Conservation (phyloP, 768 basidiomycete species). For the Lactifluus pinguis region DNA sequence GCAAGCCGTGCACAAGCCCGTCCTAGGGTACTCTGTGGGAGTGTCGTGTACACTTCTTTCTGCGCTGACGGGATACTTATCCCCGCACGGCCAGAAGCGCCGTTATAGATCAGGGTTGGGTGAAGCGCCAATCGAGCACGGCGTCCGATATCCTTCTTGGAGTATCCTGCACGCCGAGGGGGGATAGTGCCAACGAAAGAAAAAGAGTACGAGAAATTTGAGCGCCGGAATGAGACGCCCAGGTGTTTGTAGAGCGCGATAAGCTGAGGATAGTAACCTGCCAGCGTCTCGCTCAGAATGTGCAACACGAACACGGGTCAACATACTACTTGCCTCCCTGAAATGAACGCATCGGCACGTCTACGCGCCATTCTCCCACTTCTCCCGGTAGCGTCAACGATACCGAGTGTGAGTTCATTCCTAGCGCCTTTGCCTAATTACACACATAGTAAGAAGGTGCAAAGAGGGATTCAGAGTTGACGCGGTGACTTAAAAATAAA, state of each 20-base stretch:
- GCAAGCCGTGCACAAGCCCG: not conserved
- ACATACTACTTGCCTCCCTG: constrained; percentile 51
- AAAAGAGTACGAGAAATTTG: constrained; percentile 68
- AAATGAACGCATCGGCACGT: constrained; percentile 78
- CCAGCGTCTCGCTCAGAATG: not conserved
- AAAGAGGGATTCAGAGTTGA: not conserved
- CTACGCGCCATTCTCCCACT: constrained; percentile 44
- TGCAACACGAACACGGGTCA: not conserved
- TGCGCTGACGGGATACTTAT: constrained; percentile 39
- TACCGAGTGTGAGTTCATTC: constrained; percentile 61
- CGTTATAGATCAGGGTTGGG: constrained; percentile 57
- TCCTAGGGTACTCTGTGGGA: constrained; percentile 17
- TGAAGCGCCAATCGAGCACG: not conserved
- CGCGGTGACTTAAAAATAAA: not conserved
- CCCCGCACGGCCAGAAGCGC: constrained; percentile 45
- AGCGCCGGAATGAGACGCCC: constrained; percentile 44
- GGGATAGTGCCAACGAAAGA: constrained; percentile 33
- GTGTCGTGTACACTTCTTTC: constrained; percentile 14
- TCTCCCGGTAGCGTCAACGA: constrained; percentile 33
- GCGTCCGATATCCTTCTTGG: constrained; percentile 20
- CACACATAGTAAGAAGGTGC: not conserved
- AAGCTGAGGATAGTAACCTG: constrained; percentile 69
- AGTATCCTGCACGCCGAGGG: constrained; percentile 12
- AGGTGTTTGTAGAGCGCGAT: constrained; percentile 55
- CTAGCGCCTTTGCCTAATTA: constrained; percentile 42